Base-by-base conservation (phyloP, 2,329 filamentous ascomycete genomes). In the Bertia moriformis region DNA sequence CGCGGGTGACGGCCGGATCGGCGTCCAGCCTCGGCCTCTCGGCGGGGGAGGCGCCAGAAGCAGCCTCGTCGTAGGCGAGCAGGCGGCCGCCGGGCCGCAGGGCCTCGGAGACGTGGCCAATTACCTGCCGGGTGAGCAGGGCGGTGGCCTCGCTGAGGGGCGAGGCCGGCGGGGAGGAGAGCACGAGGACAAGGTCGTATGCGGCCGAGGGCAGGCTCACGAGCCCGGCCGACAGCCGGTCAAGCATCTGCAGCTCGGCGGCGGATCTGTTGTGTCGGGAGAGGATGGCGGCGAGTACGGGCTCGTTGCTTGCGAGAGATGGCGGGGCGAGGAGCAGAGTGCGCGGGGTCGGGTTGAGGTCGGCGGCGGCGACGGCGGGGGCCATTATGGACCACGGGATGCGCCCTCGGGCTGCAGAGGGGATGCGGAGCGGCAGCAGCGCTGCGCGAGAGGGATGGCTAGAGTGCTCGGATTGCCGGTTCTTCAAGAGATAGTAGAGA, bases 11-110 rank as follows among this genome's bases (percentile, higher is more conserved):
- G 2, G 64, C 52, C 10, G 58, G 49, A 4, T 44, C 43, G 40
- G 50, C 53, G 39, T 60, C 51, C 35, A 62, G 22, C 7, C 22
- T 7, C 7, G 22, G n/a, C n/a, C n/a, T n/a, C n/a, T n/a, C n/a
- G n/a, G n/a, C n/a, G n/a, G n/a, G n/a, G n/a, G n/a, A n/a, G n/a
- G n/a, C n/a, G n/a, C 50, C 3, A 52, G 70, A 40, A 82, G 70
- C 1, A 62, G 59, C n/a, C 12, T 78, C 78, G 54, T 83, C 75
- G 57, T 91, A 82, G 38, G 76, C 74, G 50, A 68, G 67, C 41
- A 93, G 60, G 42, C 69, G 65, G 17, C 77, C 87, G 12, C 78
- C 81, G 1, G 73, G 57, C 54, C 76, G 82, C 53, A 94, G 68
- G 4, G 84, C 69, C 3, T 70, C 65, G n/a, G 80, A 79, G 19